Evolutionary conservation across 345 rosid species (phyloP), one percentile per base, ranked within the genome.

Genomic region (Salix brachista): DNA sequence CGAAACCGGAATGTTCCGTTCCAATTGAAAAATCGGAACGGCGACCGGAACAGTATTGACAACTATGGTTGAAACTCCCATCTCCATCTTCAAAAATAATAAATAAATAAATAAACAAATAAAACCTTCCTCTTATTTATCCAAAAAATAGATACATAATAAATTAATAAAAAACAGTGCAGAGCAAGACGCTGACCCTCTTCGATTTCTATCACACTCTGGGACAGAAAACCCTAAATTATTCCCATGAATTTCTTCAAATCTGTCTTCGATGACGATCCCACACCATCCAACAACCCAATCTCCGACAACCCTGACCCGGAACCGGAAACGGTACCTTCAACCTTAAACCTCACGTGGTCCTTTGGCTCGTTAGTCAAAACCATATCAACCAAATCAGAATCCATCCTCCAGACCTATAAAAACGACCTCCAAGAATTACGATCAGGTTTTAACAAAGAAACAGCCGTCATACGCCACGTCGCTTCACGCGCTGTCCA

Each of bases 371-470:
- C 89, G 73, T 73, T 94, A 6, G 77, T 94, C 80, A 83, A 86
- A 82, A 90, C 86, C 73, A 62, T 91, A 62, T 71, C 93, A 46
- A 78, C 84, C 77, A 90, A 78, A 81, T 94, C 98, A 71, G 93
- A 92, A 75, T 87, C 94, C 26, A 92, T 91, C 3, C 80, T 92
- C 46, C 92, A 92, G 65, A 90, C 92, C 26, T 92, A 94, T 84
- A 89, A 92, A 26, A 90, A 91, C 64, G 96, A 92, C 83, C 93
- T 94, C 28, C 67, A 91, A 76, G 96, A 94, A 74, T 94, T 94
- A 67, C 85, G 91, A 17, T 77, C 92, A 62, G 96, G 94, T 46
- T 74, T 92, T 23, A 86, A 80, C 85, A 94, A 91, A 74, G 98
- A 94, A 88, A 87, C 92, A 80, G 93, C 88, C 78, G 97, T 90